Base-by-base conservation (phyloP, 192 early-diverging fungal species). In the Kickxella alabastrina region DNA sequence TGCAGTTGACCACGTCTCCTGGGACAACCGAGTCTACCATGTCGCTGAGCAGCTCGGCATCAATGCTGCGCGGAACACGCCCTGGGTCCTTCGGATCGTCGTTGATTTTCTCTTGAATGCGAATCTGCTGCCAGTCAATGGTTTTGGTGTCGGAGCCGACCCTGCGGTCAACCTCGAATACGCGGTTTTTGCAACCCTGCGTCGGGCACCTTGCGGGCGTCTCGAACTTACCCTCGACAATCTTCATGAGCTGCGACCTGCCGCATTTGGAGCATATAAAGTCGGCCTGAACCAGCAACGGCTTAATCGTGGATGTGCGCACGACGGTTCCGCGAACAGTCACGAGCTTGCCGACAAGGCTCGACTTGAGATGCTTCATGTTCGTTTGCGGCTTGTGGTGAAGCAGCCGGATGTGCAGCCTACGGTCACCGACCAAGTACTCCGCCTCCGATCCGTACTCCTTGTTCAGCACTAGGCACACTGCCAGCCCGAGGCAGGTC, bases 81-180 rank as follows among this genome's bases (percentile, higher is more conserved):
- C 83, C 85, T 0, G 85, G 76, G 36, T 89, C 83, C 25, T 74
- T 45, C 23, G 83, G 81, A 41, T 87, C 84, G 43, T 90, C 84
- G 17, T 82, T 78, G 17, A 88, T 65, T 54, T 87, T 88, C 39
- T 92, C 89, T 65, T 92, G 89, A 22, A 92, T 82, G 34, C 87
- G 83, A 28, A 92, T 85, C 46, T 80, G 81, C 52, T 91, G 89
- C 82, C 84, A 90, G 57, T 92, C 89, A 0, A 83, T 76, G 9
- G 86, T 84, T 1, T 67, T 59, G 1, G 84, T 83, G 8, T 71
- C 57, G 13, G 66, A 60, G n/a, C 61, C 46, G 10, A 63, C 62
- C 1, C 73, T 75, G 35, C 79, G 74, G 27, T 82, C 74, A 12
- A 86, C 79, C 7, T 77, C 71, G 64, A 91, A 90, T 17, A 77